Evolutionary conservation across 1,284 basidiomycete genomes (phyloP).

Genomic region (Apiotrichum mycotoxinovorans): DNA sequence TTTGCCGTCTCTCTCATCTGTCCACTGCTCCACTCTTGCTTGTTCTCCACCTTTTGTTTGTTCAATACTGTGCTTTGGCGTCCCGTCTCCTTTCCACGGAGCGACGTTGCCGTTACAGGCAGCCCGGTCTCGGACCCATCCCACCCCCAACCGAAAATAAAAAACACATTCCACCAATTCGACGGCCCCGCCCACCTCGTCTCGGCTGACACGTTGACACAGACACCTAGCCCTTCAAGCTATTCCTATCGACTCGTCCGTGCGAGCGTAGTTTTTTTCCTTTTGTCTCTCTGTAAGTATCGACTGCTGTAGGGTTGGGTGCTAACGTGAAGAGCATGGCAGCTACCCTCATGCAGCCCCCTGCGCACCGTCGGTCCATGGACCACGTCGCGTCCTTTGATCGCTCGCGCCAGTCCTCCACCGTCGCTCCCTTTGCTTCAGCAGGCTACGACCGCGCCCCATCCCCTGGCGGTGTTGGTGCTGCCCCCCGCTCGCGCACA

Average conservation of each 20-base stretch:
- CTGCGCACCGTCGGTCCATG: slow-evolving; percentile 42
- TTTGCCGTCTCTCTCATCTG: no score
- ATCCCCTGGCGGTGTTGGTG: slow-evolving; percentile 16
- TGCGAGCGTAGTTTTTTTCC: neutral
- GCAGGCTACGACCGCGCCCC: slow-evolving; percentile 28
- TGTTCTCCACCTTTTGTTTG: no score
- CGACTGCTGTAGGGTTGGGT: neutral
- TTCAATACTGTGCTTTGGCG: no score
- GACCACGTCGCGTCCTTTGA: slow-evolving; percentile 45
- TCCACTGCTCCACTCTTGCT: no score
- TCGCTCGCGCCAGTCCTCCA: slow-evolving; percentile 29
- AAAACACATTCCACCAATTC: no score
- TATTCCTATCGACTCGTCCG: neutral
- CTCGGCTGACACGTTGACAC: slow-evolving; percentile 1
- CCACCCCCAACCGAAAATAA: no score
- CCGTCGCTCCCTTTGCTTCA: slow-evolving; percentile 23
- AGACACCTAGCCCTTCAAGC: neutral
- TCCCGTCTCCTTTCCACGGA: no score
- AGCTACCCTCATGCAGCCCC: slow-evolving; percentile 37
- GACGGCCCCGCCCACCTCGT: no score
- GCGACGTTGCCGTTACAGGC: no score
- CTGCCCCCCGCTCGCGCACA: slow-evolving; percentile 18
- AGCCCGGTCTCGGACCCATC: no score
- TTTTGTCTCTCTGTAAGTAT: neutral
- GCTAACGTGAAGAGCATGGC: slow-evolving; percentile 33